A percentile compares a stretch with the other conserved stretches of the same genome.
These are phyloP conservation scores for Xylaria digitata DNA, from an alignment of 2,329 filamentous ascomycete species.

Conservation along the genomic window DNA sequence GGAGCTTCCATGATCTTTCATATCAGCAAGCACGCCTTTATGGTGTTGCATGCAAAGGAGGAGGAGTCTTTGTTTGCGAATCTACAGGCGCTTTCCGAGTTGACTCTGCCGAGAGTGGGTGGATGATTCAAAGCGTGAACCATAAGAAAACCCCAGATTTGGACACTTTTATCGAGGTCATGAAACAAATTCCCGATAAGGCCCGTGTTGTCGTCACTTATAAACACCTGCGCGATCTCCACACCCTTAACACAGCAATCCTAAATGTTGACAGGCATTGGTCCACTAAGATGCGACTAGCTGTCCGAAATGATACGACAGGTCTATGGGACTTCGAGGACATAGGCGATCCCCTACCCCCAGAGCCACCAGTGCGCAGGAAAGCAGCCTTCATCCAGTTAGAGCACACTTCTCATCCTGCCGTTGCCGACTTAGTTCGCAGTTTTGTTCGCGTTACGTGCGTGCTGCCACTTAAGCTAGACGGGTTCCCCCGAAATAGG, in stretches of 20 bases:
- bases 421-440: constrained; percentile 91
- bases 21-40: constrained; percentile 98
- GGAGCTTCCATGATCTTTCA: constrained; percentile 93
- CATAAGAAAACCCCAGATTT: constrained; percentile 91
- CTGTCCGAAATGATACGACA: constrained; percentile 87
- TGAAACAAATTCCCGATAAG: constrained; percentile 84
- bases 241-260: constrained; percentile 93
- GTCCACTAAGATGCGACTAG: constrained; percentile 93
- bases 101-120: constrained; percentile 89
- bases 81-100: constrained; percentile 95
- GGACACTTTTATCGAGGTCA: constrained; percentile 88
- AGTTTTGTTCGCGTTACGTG: constrained; percentile 96
- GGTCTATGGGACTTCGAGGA: constrained; percentile 96
- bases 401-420: constrained; percentile 86
- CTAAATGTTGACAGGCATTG: constrained; percentile 95
- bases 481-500: constrained; percentile 95
- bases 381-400: constrained; percentile 93
- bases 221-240: constrained; percentile 92
- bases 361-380: constrained; percentile 75
- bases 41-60: constrained; percentile 86
- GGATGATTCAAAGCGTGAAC: constrained; percentile 92
- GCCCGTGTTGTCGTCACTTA: constrained; percentile 93
- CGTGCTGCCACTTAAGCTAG: constrained; percentile 93
- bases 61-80: constrained; percentile 87
- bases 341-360: constrained; percentile 82